Conservation (phyloP, 345 rosid species). For the Eutrema yunnanense region DNA sequence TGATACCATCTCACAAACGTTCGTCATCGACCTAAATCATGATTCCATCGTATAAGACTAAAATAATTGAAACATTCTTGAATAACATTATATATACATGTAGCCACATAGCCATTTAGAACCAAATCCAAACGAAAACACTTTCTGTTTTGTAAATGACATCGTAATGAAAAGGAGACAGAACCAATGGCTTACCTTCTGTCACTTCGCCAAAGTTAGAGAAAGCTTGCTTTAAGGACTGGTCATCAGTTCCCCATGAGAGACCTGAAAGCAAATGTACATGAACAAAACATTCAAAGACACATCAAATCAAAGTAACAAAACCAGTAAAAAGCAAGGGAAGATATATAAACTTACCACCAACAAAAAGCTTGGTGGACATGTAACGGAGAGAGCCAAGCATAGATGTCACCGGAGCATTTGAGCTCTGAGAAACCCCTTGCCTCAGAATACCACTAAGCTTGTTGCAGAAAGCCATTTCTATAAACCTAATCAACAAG, state of each 20-base stretch:
- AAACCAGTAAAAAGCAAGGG: neutral
- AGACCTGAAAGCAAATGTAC: constrained; percentile 29
- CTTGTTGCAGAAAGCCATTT: constrained; percentile 63
- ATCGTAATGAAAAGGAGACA: neutral
- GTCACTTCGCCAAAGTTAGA: constrained; percentile 38
- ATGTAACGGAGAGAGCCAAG: constrained; percentile 46
- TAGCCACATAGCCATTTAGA: neutral
- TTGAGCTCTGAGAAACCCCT: constrained; percentile 35
- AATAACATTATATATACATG: neutral
- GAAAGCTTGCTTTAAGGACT: constrained; percentile 40
- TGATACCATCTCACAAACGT: neutral
- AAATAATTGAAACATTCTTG: neutral
- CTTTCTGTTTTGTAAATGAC: neutral
- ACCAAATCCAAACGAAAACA: neutral
- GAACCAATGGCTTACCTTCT: constrained; percentile 33
- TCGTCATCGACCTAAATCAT: neutral
- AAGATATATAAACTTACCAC: constrained; percentile 42
- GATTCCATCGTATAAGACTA: neutral
- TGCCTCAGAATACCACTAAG: constrained; percentile 50
- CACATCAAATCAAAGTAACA: neutral
- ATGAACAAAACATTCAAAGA: neutral
- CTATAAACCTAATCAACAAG: neutral
- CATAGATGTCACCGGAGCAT: constrained; percentile 41
- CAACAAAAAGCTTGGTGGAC: constrained; percentile 65
- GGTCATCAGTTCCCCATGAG: constrained; percentile 40